Base-by-base conservation (phyloP, 306 rosid species). In the Acacia confusa region DNA sequence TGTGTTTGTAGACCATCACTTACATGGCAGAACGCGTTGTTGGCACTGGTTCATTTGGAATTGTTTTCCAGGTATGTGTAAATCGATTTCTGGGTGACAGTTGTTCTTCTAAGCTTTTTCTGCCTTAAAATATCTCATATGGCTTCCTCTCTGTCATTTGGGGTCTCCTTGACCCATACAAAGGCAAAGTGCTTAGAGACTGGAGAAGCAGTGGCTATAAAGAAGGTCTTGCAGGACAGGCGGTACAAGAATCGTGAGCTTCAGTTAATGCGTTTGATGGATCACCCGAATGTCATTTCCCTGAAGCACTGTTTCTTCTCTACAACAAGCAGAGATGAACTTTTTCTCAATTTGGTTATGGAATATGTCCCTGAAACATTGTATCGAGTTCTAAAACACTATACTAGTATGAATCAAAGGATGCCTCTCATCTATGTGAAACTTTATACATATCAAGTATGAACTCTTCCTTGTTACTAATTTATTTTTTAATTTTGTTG, bases 1-100 rank as follows among this genome's bases (percentile, higher is more conserved):
- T 86, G 79, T 27, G 52, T 80, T 77, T 74, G 79, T 90, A 91
- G 98, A 93, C 98, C 14, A 90, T 93, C 85, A 93, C 97, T 89
- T 93, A 93, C 86, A 93, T 93, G 98, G 98, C 98, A 76, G 98
- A 93, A 77, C 97, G 97, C 47, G 92, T 89, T 77, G 98, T 91
- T 9, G 98, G 98, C 79, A 91, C 90, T 34, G 94, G 97, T 85
- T 93, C 98, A 10, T 91, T 93, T 78, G 98, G 98, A 75, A 85
- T 91, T 34, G 98, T 93, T 81, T 93, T 90, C 87, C 98, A 93
- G 94, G 97, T 91, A 85, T 70, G 82, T 67, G 45, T 45, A 73
- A 78, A 60, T 80, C n/a, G 52, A 75, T 70, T 52, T 24, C 63
- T 22, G 24, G 41, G 3, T n/a, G 58, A 43, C 20, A 58, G 36